Conservation (phyloP, 2,329 filamentous ascomycete species). For the Aureobasidium sp. region DNA sequence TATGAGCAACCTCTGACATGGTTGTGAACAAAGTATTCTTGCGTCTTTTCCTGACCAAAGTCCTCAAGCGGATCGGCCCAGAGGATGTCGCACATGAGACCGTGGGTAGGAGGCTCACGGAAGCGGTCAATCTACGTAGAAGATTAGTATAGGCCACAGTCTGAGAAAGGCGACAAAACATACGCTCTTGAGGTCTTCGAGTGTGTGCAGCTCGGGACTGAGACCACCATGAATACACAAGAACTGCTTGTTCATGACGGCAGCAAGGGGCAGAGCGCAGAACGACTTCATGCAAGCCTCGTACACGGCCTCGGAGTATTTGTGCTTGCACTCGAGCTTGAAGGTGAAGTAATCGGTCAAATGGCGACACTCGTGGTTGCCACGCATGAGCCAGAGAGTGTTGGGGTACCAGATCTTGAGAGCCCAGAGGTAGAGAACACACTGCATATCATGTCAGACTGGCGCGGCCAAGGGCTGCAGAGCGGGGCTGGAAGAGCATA, state of each 20-base stretch:
- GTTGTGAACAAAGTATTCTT: constrained; percentile 96
- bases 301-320: constrained; percentile 93
- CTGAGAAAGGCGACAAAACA: constrained; percentile 28
- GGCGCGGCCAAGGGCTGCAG: background rate
- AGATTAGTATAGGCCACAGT: background rate
- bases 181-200: constrained; percentile 88
- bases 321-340: constrained; percentile 99
- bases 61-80: constrained; percentile 98
- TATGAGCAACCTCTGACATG: constrained; percentile 97
- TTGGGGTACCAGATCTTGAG: constrained; percentile 99
- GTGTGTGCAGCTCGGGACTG: constrained; percentile 89
- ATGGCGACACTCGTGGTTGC: constrained; percentile 98
- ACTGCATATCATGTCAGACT: constrained; percentile 45
- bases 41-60: constrained; percentile 97
- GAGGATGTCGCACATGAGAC: constrained; percentile 97
- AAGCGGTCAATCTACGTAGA: constrained; percentile 79
- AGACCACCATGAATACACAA: constrained; percentile 95
- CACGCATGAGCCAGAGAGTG: constrained; percentile 90
- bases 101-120: constrained; percentile 92
- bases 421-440: constrained; percentile 94
- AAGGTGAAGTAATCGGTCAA: constrained; percentile 99
- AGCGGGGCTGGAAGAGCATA: constrained; percentile 26
- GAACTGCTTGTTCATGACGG: constrained; percentile 99
- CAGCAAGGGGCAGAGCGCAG: constrained; percentile 85
- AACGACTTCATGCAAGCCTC: constrained; percentile 99